These are phyloP conservation scores for Cicer cuneatum DNA, from an alignment of 306 rosid genomes.

Conservation along the genomic window DNA sequence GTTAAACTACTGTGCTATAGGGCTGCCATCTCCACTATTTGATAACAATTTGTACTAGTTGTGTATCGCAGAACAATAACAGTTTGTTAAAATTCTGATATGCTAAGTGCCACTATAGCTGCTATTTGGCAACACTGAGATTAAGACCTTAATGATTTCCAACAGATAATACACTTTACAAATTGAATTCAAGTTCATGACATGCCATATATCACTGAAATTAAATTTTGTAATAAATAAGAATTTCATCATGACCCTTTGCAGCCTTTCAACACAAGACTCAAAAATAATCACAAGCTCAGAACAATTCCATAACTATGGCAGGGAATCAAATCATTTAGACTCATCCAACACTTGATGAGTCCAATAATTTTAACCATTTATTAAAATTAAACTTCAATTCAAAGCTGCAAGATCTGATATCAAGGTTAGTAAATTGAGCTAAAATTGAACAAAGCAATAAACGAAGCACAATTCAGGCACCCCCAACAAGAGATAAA, in stretches of 20 bases:
- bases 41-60: too few relatives aligned
- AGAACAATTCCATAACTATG: not conserved
- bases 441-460: constrained; percentile 22
- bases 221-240: too few relatives aligned
- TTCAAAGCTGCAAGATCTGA: constrained; percentile 25
- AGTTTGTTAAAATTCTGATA: too few relatives aligned
- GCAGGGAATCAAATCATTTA: not conserved
- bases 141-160: not conserved
- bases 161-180: not conserved
- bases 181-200: constrained; percentile 2
- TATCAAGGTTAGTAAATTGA: constrained; percentile 20
- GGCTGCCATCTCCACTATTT: too few relatives aligned
- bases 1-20: too few relatives aligned
- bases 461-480: too few relatives aligned
- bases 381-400: not conserved
- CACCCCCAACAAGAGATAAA: too few relatives aligned
- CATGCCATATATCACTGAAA: not conserved
- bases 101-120: too few relatives aligned
- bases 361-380: too few relatives aligned
- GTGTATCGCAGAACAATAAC: too few relatives aligned
- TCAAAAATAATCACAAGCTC: constrained; percentile 23
- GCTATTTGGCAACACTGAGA: too few relatives aligned
- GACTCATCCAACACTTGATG: not conserved
- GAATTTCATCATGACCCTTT: not conserved
- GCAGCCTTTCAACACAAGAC: not conserved